A percentile compares a stretch with the other conserved stretches of the same genome.
These are phyloP conservation scores for Neurospora tetraspora DNA, from an alignment of 495 filamentous ascomycete species.

Conservation along the genomic window DNA sequence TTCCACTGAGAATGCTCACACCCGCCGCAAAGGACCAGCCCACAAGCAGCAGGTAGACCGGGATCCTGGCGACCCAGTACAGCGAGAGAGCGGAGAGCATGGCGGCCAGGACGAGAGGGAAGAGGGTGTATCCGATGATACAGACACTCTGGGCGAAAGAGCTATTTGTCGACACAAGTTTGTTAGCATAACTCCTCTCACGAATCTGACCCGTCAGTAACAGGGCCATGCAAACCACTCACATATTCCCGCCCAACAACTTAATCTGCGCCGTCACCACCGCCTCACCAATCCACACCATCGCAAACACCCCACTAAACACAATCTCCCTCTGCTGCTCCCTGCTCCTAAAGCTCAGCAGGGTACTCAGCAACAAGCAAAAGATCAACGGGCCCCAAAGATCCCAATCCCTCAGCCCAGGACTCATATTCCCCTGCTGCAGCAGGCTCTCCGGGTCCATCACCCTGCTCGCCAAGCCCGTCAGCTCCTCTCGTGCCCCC, in stretches of 20 bases:
- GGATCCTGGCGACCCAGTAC: slow-evolving; percentile 68
- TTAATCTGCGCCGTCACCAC: slow-evolving; percentile 99
- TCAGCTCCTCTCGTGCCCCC: slow-evolving; percentile 24
- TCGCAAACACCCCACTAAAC: slow-evolving; percentile 91
- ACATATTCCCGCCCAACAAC: slow-evolving; percentile 96
- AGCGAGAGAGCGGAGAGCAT: slow-evolving; percentile 75
- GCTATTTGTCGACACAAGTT: slow-evolving; percentile 34
- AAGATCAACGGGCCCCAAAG: slow-evolving; percentile 94
- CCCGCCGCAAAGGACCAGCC: slow-evolving; percentile 91
- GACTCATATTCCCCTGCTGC: slow-evolving; percentile 71
- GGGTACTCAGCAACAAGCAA: slow-evolving; percentile 74
- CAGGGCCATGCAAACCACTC: slow-evolving; percentile 28
- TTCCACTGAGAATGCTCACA: slow-evolving; percentile 90
- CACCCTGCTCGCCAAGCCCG: slow-evolving; percentile 26
- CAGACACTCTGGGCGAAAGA: slow-evolving; percentile 96
- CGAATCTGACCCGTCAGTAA: neutral
- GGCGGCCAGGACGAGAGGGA: slow-evolving; percentile 92
- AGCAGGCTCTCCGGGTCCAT: slow-evolving; percentile 41
- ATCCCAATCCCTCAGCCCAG: slow-evolving; percentile 90
- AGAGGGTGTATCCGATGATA: slow-evolving; percentile 97
- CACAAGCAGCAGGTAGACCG: slow-evolving; percentile 79
- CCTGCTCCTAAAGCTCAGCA: slow-evolving; percentile 68
- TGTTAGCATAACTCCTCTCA: slow-evolving; percentile 2
- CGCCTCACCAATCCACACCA: slow-evolving; percentile 94
- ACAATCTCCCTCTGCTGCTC: slow-evolving; percentile 73